Evolutionary conservation across 768 basidiomycete species (phyloP).

Genomic region (Atractiella rhizophila): DNA sequence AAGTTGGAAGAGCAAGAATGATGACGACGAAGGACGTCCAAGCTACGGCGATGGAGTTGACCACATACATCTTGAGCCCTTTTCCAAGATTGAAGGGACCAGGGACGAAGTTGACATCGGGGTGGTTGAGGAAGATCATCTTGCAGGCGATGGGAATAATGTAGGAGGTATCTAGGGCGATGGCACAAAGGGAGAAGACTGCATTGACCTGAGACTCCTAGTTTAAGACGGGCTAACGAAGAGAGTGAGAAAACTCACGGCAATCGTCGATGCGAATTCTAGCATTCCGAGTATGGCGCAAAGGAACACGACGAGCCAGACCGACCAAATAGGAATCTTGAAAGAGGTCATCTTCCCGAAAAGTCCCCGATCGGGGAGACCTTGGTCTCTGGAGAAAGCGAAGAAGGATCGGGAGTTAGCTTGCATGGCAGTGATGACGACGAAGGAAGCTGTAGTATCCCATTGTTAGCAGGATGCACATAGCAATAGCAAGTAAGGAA

Average conservation of each 20-base stretch:
- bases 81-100: constrained; percentile 21
- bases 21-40: constrained; percentile 20
- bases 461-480: neutral
- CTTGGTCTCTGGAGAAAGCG: constrained; percentile 55
- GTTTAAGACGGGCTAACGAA: neutral
- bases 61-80: constrained; percentile 1
- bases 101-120: constrained; percentile 17
- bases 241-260: constrained; percentile 6
- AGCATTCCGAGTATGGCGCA: constrained; percentile 1
- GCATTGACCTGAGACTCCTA: neutral
- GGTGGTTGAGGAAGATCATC: constrained; percentile 14
- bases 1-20: too few species aligned
- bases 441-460: neutral
- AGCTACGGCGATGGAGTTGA: constrained; percentile 13
- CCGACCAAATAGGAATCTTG: constrained; percentile 31
- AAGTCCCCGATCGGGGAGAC: constrained; percentile 49
- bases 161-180: constrained; percentile 12
- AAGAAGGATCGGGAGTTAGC: constrained; percentile 58
- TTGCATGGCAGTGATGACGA: constrained; percentile 33
- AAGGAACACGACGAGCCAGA: constrained; percentile 16
- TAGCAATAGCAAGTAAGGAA: too few species aligned
- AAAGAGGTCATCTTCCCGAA: constrained; percentile 47
- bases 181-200: constrained; percentile 14
- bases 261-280: constrained; percentile 12
- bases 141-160: constrained; percentile 13